Base-by-base conservation (phyloP, 1,284 basidiomycete species). In the Ustilago xerochloae region DNA sequence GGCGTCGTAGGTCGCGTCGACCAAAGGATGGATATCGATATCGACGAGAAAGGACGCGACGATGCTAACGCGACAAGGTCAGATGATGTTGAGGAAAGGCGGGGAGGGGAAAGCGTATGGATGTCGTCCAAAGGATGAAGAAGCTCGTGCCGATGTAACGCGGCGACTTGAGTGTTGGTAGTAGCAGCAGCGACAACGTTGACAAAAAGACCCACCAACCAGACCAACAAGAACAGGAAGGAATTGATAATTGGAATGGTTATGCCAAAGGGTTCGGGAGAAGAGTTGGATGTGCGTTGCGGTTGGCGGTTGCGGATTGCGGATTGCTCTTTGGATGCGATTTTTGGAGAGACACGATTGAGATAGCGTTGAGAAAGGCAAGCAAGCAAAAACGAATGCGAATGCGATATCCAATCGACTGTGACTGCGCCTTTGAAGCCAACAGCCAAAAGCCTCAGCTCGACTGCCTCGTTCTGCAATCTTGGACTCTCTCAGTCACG, bases 401-500 rank as follows among this genome's bases (percentile, higher is more conserved):
- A n/a, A n/a, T n/a, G n/a, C n/a, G n/a, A n/a, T n/a, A n/a, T n/a
- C n/a, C n/a, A n/a, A n/a, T n/a, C n/a, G n/a, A n/a, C n/a, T n/a
- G n/a, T n/a, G n/a, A n/a, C n/a, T n/a, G n/a, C n/a, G n/a, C n/a
- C n/a, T n/a, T n/a, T n/a, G n/a, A n/a, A n/a, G n/a, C n/a, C n/a
- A n/a, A n/a, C n/a, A n/a, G n/a, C n/a, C n/a, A n/a, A n/a, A n/a
- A n/a, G n/a, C n/a, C n/a, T n/a, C 41, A 20, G 41, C 22, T 43
- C 45, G n/a, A 16, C 2, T 18, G 45, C 45, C 2, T 29, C 16
- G 9, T 24, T 24, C 13, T 8, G n/a, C 22, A n/a, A n/a, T n/a
- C n/a, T n/a, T n/a, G n/a, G n/a, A n/a, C n/a, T n/a, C n/a, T 20
- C 18, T 41, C 20, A 49, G 54, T 68, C 65, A 63, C 65, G 65